Percentiles rank a stretch among this genome's conserved stretches.
phyloP scores from a whole-genome alignment of 306 rosid genomes.

The Cucumis melo region DNA sequence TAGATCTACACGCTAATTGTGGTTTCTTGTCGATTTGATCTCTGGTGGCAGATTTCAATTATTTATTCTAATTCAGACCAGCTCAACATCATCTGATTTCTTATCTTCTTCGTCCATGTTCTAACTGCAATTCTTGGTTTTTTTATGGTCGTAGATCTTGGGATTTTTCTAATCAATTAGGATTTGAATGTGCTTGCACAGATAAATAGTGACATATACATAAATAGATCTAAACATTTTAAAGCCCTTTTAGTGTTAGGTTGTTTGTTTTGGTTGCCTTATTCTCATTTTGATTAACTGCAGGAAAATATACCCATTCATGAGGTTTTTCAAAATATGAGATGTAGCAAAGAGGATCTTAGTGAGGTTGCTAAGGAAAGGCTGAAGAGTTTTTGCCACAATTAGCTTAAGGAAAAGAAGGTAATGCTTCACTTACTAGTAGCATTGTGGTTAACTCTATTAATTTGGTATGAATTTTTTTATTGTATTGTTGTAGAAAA shows the following conservation, averaged over 20 bases:
- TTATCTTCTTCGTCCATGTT: not conserved
- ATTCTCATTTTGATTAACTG: too few relatives aligned
- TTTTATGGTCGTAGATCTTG: not conserved
- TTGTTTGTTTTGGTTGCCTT: too few relatives aligned
- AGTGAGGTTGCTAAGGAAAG: too few relatives aligned
- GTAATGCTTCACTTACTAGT: too few relatives aligned
- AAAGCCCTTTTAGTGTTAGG: too few relatives aligned
- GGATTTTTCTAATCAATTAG: not conserved
- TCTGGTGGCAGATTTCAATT: too few relatives aligned
- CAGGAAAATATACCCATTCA: too few relatives aligned
- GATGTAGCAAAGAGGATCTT: too few relatives aligned
- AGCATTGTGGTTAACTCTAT: not conserved
- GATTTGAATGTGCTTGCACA: not conserved
- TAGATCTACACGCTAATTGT: not conserved
- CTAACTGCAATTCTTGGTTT: not conserved
- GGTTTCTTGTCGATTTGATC: not conserved
- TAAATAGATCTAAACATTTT: conserved; percentile 44
- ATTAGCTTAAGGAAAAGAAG: too few relatives aligned
- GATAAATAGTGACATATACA: not conserved
- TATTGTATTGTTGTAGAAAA: conserved; percentile 41
- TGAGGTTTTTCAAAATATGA: too few relatives aligned
- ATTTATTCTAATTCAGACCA: not conserved
- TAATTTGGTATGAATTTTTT: not conserved
- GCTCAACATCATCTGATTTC: not conserved
- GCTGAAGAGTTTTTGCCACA: too few relatives aligned